phyloP scores from a whole-genome alignment of 495 filamentous ascomycete species.

The Cercophora sp. region DNA sequence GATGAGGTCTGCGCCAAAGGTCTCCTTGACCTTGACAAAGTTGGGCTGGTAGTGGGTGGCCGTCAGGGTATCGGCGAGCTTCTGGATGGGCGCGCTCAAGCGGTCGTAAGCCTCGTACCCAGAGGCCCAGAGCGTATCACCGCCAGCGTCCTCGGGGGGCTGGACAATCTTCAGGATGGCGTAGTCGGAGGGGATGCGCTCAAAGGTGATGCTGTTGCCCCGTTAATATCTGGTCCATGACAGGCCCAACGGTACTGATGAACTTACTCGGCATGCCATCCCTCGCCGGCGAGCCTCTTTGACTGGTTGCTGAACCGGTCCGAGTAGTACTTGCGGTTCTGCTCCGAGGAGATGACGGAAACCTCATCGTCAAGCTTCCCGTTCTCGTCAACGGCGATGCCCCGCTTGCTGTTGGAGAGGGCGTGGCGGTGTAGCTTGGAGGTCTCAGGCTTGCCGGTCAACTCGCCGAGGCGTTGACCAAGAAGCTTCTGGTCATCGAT shows the following conservation, averaged over 20 bases:
- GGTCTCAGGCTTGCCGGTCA: slow-evolving; percentile 64
- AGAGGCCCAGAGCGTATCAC: slow-evolving; percentile 65
- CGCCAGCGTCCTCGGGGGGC: slow-evolving; percentile 56
- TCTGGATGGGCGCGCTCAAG: slow-evolving; percentile 56
- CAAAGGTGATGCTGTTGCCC: slow-evolving; percentile 54
- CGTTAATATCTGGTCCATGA: not conserved
- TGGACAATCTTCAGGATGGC: slow-evolving; percentile 54
- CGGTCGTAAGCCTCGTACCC: slow-evolving; percentile 71
- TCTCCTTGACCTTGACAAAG: slow-evolving; percentile 52
- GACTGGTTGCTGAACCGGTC: slow-evolving; percentile 52
- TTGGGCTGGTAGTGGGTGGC: slow-evolving; percentile 58
- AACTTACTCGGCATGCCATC: slow-evolving; percentile 36
- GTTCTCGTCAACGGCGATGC: slow-evolving; percentile 42
- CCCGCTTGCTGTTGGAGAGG: slow-evolving; percentile 55
- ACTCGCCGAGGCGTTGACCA: slow-evolving; percentile 58
- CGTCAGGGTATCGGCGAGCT: slow-evolving; percentile 61
- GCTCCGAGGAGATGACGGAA: slow-evolving; percentile 63
- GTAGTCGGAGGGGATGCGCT: slow-evolving; percentile 60
- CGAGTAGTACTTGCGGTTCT: slow-evolving; percentile 59
- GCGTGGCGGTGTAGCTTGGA: slow-evolving; percentile 54
- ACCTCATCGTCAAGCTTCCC: slow-evolving; percentile 64
- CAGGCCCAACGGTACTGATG: not conserved
- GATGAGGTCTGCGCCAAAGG: slow-evolving; percentile 53
- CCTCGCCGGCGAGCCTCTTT: slow-evolving; percentile 28
- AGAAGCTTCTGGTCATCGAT: slow-evolving; percentile 60